Percentiles rank a stretch among this genome's conserved stretches.
phyloP scores from a whole-genome alignment of 1,139 yeast species.

The Blastobotrys indianensis region DNA sequence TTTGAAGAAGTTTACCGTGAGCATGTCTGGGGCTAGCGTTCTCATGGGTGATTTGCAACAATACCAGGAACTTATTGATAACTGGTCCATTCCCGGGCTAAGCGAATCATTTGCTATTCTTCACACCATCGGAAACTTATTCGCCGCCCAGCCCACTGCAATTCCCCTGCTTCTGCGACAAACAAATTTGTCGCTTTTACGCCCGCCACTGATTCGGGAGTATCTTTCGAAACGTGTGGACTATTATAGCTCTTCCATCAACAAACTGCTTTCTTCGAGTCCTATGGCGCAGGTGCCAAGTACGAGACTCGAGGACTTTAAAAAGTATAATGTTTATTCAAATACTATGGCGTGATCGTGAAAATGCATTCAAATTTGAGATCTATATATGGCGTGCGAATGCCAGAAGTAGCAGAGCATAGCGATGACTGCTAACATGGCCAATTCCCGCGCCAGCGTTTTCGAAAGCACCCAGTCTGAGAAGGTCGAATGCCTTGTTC shows the following conservation, averaged over 20 bases:
- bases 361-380: too few species aligned
- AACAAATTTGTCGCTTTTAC: conserved; percentile 68
- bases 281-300: too few species aligned
- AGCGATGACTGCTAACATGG: too few species aligned
- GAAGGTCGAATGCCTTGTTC: too few species aligned
- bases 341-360: too few species aligned
- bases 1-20: conserved; percentile 69
- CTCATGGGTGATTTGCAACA: conserved; percentile 81
- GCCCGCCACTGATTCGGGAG: conserved; percentile 59
- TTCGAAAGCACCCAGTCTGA: too few species aligned
- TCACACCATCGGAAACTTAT: conserved; percentile 78
- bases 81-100: conserved; percentile 60
- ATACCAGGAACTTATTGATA: conserved; percentile 67
- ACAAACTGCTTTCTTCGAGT: conserved; percentile 34
- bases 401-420: too few species aligned
- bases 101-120: conserved; percentile 66
- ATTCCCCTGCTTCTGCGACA: conserved; percentile 76
- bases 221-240: conserved; percentile 70
- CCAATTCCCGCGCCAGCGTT: too few species aligned
- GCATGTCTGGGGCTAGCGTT: conserved; percentile 75
- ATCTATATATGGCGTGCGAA: too few species aligned
- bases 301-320: too few species aligned
- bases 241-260: conserved; percentile 49
- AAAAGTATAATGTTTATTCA: too few species aligned
- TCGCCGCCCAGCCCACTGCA: conserved; percentile 71